phyloP scores from a whole-genome alignment of 2,329 filamentous ascomycete species.

The Plectosphaerella sp. region DNA sequence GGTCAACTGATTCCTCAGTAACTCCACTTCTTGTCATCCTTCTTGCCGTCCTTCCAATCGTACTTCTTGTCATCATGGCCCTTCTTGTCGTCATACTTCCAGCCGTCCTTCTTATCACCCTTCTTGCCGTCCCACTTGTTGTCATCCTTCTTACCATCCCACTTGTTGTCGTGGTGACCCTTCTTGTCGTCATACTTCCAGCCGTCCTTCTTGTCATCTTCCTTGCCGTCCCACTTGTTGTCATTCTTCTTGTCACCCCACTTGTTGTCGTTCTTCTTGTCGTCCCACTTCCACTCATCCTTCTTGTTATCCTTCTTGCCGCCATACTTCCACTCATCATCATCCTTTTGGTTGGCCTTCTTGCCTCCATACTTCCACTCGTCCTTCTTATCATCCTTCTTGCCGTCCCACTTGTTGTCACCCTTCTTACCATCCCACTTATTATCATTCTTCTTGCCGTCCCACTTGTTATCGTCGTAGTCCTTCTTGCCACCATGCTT shows the following conservation, averaged over 20 bases:
- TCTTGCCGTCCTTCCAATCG: constrained; percentile 4
- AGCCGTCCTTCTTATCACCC: background rate
- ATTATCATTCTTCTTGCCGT: background rate
- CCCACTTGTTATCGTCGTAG: background rate
- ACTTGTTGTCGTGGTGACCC: background rate
- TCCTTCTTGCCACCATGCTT: constrained; percentile 1
- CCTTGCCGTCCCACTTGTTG: background rate
- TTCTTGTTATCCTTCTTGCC: constrained; percentile 3
- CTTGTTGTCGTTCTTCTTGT: background rate
- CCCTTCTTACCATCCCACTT: background rate
- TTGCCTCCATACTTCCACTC: background rate
- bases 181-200: background rate
- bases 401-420: background rate
- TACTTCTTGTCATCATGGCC: background rate
- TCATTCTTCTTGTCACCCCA: background rate
- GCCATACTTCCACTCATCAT: background rate
- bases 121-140: constrained; percentile 3
- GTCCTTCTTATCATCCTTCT: background rate
- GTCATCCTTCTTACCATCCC: constrained; percentile 3
- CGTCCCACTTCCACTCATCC: background rate
- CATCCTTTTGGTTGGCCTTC: background rate
- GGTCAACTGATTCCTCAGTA: too few species aligned
- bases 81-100: background rate
- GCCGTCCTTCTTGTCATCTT: background rate
- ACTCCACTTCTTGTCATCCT: background rate